Evolutionary conservation across 768 basidiomycete species (phyloP), one percentile per base, ranked within the genome.

Genomic region (Amanita muscaria): DNA sequence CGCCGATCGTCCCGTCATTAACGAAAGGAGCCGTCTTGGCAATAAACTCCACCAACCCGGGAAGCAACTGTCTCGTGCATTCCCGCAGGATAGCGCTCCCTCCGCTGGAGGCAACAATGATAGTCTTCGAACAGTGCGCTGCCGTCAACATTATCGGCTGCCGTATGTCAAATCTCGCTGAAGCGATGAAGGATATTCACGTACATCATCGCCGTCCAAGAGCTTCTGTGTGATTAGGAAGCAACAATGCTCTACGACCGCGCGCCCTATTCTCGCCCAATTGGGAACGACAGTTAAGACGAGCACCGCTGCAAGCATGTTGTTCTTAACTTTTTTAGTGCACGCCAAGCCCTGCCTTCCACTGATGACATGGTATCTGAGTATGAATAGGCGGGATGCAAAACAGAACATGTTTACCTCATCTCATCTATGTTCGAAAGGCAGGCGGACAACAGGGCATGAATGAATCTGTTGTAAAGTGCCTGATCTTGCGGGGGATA

Each of bases 341-440:
- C 86, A 85, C 8, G 86, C 79, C 0, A 71, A 53, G 0, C 91
- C 93, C 47, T 80, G 72, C 37, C 94, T 82, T 8, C 88, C 86
- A 30, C 93, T 94, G 49, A 27, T n/a, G n/a, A n/a, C n/a, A n/a
- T n/a, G n/a, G n/a, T n/a, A n/a, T n/a, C n/a, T 12, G 12, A 29
- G 12, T 44, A 33, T 11, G 19, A 33, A 22, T 31, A 39, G 49
- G 15, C 15, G 40, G 43, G 32, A 50, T n/a, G 37, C 16, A 19
- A 18, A 19, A 23, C 4, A 9, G 25, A 38, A 7, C 22, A 42
- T 36, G 37, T 35, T 14, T 40, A 91, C 91, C 91, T 77, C 84
- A 96, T 91, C 49, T 83, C 87, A 55, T 97, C 93, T 18, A 97
- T 72, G 56, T 94, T 87, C 38, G 82, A 66, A 25, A 97, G 64